Base-by-base conservation (phyloP, 2,329 filamentous ascomycete genomes). In the Ophiobolus disseminans region DNA sequence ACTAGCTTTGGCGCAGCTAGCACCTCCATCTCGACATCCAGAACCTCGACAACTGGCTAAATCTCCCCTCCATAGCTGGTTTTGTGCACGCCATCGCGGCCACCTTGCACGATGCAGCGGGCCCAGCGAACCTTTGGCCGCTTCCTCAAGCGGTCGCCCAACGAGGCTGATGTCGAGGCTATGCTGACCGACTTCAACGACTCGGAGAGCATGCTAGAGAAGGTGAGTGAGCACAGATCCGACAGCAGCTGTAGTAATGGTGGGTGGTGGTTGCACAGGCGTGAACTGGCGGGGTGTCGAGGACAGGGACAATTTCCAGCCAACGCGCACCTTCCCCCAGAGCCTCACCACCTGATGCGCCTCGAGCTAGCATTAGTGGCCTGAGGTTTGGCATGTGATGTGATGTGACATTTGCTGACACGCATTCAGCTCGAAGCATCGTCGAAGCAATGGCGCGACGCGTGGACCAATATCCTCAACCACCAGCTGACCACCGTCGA, bases 171-270 rank as follows among this genome's bases (percentile, higher is more conserved):
- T 66, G 86, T 93, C 36, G 86, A 86, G 9, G 81, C 87, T 35
- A 78, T 94, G 44, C 76, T 95, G 47, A 86, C 84, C 61, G 90
- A 94, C 65, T 94, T 91, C 68, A 87, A 91, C 60, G 86, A 92
- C 72, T 88, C 87, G 20, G 88, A 94, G 70, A 83, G 83, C 58
- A 82, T 92, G 68, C 80, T 94, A 55, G 81, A 83, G 57, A 86
- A 85, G 79, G 89, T 91, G 77, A 48, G 76, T 63, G 22, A 40
- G 30, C 16, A 10, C 3, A 14, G n/a, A 7, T 32, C n/a, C 10
- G n/a, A 14, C 9, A 14, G 30, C 10, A 4, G n/a, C 8, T 14
- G 30, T 14, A 14, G 30, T n/a, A n/a, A n/a, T n/a, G n/a, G n/a
- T n/a, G n/a, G n/a, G n/a, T n/a, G n/a, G 41, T 45, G 36, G 22